Evolutionary conservation across 768 basidiomycete species (phyloP).

Genomic region (Hericium coralloides): DNA sequence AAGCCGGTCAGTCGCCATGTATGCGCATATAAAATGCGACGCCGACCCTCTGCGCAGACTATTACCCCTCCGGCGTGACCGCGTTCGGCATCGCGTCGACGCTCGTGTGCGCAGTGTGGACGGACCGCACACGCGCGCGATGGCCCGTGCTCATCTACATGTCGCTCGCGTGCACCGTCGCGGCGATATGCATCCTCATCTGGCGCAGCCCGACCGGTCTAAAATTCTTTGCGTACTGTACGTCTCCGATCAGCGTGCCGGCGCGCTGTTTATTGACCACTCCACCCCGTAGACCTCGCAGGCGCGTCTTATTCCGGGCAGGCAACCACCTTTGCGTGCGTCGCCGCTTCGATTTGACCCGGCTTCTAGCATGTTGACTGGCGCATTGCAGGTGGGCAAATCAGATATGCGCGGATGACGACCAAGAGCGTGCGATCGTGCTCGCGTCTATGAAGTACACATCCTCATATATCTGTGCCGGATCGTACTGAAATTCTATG

Average conservation of each 20-base stretch:
- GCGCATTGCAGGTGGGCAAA: constrained; percentile 46
- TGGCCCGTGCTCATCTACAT: constrained; percentile 64
- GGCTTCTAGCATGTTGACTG: background rate
- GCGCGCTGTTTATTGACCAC: background rate
- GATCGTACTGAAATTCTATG: background rate
- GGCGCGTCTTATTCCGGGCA: constrained; percentile 70
- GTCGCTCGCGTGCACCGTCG: constrained; percentile 42
- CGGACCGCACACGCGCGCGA: constrained; percentile 47
- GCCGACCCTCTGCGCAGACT: constrained; percentile 21
- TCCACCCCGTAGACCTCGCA: constrained; percentile 32
- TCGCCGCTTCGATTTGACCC: background rate
- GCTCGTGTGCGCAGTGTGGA: constrained; percentile 53
- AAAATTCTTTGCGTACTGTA: constrained; percentile 74
- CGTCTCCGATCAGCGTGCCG: constrained; percentile 13
- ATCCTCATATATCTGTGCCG: background rate
- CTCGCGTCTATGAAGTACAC: constrained; percentile 69
- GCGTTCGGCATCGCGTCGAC: constrained; percentile 59
- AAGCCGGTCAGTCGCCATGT: constrained; percentile 35
- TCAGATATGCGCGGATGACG: constrained; percentile 62
- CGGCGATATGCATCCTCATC: constrained; percentile 50
- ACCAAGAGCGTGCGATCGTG: constrained; percentile 59
- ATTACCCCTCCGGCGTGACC: constrained; percentile 57
- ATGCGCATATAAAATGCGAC: background rate
- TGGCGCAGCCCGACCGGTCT: constrained; percentile 51
- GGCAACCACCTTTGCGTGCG: constrained; percentile 62